Conservation (phyloP, 345 rosid species). For the Alliaria petiolata region DNA sequence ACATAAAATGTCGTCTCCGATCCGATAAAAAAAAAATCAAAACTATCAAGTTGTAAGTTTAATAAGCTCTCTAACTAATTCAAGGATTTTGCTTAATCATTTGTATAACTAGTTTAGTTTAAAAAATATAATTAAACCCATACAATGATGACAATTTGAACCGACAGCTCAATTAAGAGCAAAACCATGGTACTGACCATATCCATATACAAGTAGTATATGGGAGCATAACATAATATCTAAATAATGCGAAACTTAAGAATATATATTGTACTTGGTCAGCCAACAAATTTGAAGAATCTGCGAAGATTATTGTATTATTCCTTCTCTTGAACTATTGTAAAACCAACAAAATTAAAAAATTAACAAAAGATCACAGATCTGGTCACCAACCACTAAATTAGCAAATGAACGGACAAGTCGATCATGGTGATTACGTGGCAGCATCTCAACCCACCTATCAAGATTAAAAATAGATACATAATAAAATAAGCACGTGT, state of each 20-base stretch:
- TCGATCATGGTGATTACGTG: neutral
- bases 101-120: neutral
- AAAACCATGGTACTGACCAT: too few relatives aligned
- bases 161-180: too few relatives aligned
- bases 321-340: neutral
- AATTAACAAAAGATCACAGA: conserved; percentile 1
- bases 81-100: neutral
- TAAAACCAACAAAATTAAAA: too few relatives aligned
- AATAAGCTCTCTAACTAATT: neutral
- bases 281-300: too few relatives aligned
- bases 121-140: neutral
- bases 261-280: too few relatives aligned
- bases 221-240: too few relatives aligned
- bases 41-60: conserved; percentile 10
- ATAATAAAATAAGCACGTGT: neutral
- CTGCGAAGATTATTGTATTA: too few relatives aligned
- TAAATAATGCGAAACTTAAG: too few relatives aligned
- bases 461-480: neutral
- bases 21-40: neutral
- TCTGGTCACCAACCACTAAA: conserved; percentile 25
- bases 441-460: neutral
- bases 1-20: neutral
- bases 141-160: too few relatives aligned
- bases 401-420: neutral
- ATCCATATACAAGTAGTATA: too few relatives aligned